These are phyloP conservation scores for Hemileccinum rubropunctum DNA, from an alignment of 768 basidiomycete genomes.

Conservation along the genomic window DNA sequence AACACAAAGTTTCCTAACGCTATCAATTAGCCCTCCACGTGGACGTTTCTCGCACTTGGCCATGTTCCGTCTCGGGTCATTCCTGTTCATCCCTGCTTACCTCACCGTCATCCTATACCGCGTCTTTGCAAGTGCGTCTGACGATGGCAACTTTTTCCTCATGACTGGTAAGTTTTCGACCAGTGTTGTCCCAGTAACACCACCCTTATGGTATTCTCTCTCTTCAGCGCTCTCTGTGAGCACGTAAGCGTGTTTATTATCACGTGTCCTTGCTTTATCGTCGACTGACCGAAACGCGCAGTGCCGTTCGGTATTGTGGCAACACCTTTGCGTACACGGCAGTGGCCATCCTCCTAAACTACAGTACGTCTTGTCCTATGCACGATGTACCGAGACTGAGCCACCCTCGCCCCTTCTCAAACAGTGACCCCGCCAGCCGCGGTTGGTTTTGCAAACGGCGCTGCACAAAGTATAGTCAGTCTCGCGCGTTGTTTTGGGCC, in stretches of 20 bases:
- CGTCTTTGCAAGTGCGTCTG: conserved; percentile 62
- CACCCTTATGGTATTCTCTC: conserved; percentile 5
- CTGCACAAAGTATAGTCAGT: conserved; percentile 94
- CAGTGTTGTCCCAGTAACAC: not conserved
- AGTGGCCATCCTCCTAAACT: conserved; percentile 83
- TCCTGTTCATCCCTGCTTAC: conserved; percentile 89
- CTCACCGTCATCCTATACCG: conserved; percentile 75
- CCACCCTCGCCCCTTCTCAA: not conserved
- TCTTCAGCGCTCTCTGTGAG: conserved; percentile 64
- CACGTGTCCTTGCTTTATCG: not conserved
- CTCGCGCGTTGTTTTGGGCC: conserved; percentile 90
- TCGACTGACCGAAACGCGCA: conserved; percentile 28
- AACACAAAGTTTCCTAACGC: conserved; percentile 5
- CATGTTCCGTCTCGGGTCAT: conserved; percentile 87
- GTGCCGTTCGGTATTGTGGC: conserved; percentile 85
- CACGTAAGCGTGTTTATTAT: conserved; percentile 55
- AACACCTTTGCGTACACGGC: conserved; percentile 89
- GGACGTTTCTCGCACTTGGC: conserved; percentile 80
- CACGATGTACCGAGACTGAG: not conserved
- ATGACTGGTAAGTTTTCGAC: conserved; percentile 63
- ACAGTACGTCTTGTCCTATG: conserved; percentile 48
- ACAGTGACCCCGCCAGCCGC: conserved; percentile 88
- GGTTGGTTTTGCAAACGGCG: conserved; percentile 90
- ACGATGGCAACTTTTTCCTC: conserved; percentile 72
- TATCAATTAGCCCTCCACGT: conserved; percentile 60